Percentiles rank a stretch among this genome's conserved stretches.
Conservation (phyloP, 1,139 yeast genomes). For the Pichia sp. region DNA sequence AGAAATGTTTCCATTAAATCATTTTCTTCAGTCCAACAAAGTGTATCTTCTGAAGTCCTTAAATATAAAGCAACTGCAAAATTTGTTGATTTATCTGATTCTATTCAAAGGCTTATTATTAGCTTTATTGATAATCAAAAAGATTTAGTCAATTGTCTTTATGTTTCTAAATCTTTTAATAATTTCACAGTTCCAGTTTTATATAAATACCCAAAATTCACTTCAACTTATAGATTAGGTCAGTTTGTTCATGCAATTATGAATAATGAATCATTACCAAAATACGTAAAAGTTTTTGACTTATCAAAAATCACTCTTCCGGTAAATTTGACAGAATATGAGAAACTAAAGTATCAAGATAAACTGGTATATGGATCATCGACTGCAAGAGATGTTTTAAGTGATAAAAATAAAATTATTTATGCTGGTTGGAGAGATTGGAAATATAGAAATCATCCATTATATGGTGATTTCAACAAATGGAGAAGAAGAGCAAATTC, state of each 20-base stretch:
- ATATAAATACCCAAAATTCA: conserved; percentile 49
- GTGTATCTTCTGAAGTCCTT: not conserved
- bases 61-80: conserved; percentile 11
- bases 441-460: conserved; percentile 67
- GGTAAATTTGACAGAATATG: conserved; percentile 32
- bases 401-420: conserved; percentile 8
- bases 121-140: conserved; percentile 25
- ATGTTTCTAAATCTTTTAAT: conserved; percentile 46
- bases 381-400: conserved; percentile 12
- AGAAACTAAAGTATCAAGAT: conserved; percentile 20
- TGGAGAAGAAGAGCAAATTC: conserved; percentile 10
- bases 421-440: conserved; percentile 86
- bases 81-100: conserved; percentile 29
- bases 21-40: conserved; percentile 6
- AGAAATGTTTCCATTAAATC: conserved; percentile 20
- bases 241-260: conserved; percentile 67
- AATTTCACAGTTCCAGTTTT: conserved; percentile 47
- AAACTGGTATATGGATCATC: conserved; percentile 16
- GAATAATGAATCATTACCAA: conserved; percentile 49
- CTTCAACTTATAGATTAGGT: conserved; percentile 68
- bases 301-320: conserved; percentile 50
- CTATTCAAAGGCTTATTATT: conserved; percentile 27
- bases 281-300: conserved; percentile 49
- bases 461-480: conserved; percentile 37
- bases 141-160: conserved; percentile 38